These are phyloP conservation scores for Calonectria honghensis DNA, from an alignment of 2,329 filamentous ascomycete species.

Conservation along the genomic window DNA sequence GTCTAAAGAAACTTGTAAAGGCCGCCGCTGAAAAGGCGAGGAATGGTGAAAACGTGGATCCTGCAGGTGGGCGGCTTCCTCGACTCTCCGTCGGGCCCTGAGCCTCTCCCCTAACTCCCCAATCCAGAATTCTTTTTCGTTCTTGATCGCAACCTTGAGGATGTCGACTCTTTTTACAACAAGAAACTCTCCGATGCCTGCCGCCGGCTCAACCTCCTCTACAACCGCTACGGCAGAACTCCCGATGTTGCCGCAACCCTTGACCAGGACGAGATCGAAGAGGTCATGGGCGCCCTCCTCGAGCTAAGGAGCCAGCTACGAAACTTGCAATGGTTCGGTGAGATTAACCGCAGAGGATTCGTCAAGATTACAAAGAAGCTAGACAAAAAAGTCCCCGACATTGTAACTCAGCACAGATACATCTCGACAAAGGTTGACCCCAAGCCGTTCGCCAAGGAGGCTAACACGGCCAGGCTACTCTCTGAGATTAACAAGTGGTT, in stretches of 20 bases:
- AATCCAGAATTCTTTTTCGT: conserved; percentile 94
- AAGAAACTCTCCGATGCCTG: conserved; percentile 92
- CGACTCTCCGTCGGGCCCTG: conserved; percentile 54
- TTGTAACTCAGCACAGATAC: conserved; percentile 88
- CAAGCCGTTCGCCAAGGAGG: conserved; percentile 88
- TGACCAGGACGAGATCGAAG: conserved; percentile 92
- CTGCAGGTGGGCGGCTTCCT: conserved; percentile 83
- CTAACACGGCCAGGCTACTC: conserved; percentile 68
- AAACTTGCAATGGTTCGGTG: conserved; percentile 97
- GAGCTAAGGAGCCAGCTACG: conserved; percentile 91
- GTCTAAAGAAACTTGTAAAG: conserved; percentile 96
- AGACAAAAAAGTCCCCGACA: conserved; percentile 91
- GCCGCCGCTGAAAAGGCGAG: conserved; percentile 79
- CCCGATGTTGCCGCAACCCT: conserved; percentile 82
- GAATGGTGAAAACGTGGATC: conserved; percentile 85
- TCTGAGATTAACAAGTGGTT: conserved; percentile 92
- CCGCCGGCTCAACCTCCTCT: conserved; percentile 88
- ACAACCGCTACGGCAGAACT: conserved; percentile 88
- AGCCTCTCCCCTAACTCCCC: conserved; percentile 58
- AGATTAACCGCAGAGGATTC: conserved; percentile 96
- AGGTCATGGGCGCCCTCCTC: conserved; percentile 91
- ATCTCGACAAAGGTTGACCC: conserved; percentile 93
- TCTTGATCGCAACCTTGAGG: conserved; percentile 96
- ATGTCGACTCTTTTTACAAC: conserved; percentile 97
- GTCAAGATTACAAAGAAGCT: conserved; percentile 99